Evolutionary conservation across 1,139 yeast species (phyloP).

Genomic region (Nakaseomyces delphensis): DNA sequence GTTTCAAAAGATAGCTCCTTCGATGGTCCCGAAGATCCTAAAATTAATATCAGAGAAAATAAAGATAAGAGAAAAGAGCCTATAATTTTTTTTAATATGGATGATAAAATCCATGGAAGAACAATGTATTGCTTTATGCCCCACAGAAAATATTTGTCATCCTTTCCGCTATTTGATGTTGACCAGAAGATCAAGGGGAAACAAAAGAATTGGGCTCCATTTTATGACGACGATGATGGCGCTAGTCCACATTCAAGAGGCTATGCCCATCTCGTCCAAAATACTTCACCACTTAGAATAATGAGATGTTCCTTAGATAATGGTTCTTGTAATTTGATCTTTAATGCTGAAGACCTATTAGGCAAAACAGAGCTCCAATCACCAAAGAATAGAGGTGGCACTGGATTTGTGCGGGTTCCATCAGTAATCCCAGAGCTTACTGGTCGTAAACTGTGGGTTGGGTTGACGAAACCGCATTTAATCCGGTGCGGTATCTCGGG

Average conservation of each 20-base stretch:
- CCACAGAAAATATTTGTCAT: background rate
- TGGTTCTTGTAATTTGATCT: slow-evolving; percentile 33
- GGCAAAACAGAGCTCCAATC: background rate
- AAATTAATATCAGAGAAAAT: slow-evolving; percentile 4
- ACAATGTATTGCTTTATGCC: background rate
- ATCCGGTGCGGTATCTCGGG: background rate
- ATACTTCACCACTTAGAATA: slow-evolving; percentile 38
- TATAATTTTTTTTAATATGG: slow-evolving; percentile 8
- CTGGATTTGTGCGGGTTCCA: slow-evolving; percentile 1
- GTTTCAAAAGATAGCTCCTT: slow-evolving; percentile 15
- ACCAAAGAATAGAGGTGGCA: background rate
- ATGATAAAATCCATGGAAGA: slow-evolving; percentile 18
- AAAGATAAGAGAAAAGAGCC: slow-evolving; percentile 8
- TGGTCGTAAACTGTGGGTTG: slow-evolving; percentile 2
- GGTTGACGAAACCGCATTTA: background rate
- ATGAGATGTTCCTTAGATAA: slow-evolving; percentile 36
- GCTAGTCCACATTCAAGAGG: slow-evolving; percentile 14
- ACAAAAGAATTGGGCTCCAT: slow-evolving; percentile 9
- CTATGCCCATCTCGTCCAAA: slow-evolving; percentile 35
- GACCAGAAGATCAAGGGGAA: background rate
- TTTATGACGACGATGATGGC: slow-evolving; percentile 5
- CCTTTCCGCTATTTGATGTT: background rate
- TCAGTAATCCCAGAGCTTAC: background rate
- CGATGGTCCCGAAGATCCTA: slow-evolving; percentile 7
- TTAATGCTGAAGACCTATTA: background rate